These are phyloP conservation scores for Fusarium dlaminii DNA, from an alignment of 2,329 filamentous ascomycete genomes.

Conservation along the genomic window DNA sequence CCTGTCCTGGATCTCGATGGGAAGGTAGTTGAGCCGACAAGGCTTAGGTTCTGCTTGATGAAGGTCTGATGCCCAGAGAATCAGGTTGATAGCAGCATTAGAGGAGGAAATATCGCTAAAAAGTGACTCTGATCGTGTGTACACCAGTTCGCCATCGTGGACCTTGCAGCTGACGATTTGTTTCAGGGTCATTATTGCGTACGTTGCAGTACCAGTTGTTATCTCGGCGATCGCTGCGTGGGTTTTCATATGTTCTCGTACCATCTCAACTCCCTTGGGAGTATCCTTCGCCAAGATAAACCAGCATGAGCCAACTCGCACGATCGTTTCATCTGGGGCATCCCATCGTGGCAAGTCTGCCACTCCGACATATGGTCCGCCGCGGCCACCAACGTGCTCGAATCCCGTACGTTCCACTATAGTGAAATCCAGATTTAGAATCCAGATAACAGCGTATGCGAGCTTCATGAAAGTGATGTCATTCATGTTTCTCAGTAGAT, in stretches of 20 bases:
- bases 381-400: not conserved
- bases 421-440: not conserved
- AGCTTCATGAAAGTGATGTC: slow-evolving; percentile 26
- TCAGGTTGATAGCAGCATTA: slow-evolving; percentile 26
- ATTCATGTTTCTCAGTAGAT: slow-evolving; percentile 30
- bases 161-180: slow-evolving; percentile 25
- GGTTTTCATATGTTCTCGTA: slow-evolving; percentile 11
- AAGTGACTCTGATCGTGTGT: slow-evolving; percentile 12
- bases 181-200: slow-evolving; percentile 26
- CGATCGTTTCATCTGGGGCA: not conserved
- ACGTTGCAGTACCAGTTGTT: not conserved
- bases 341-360: slow-evolving; percentile 30
- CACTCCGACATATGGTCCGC: slow-evolving; percentile 14
- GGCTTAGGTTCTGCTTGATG: not conserved
- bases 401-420: slow-evolving; percentile 3
- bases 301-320: slow-evolving; percentile 29
- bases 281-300: slow-evolving; percentile 22
- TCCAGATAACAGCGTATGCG: slow-evolving; percentile 28
- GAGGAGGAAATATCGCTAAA: slow-evolving; percentile 4
- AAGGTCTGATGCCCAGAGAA: slow-evolving; percentile 28
- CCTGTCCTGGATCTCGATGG: slow-evolving; percentile 28
- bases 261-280: slow-evolving; percentile 20
- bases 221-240: not conserved
- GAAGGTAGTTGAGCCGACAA: slow-evolving; percentile 20
- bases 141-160: not conserved